Percentiles rank a stretch among this genome's conserved stretches.
Conservation (phyloP, 2,329 filamentous ascomycete species). For the Xylaria multiplex region DNA sequence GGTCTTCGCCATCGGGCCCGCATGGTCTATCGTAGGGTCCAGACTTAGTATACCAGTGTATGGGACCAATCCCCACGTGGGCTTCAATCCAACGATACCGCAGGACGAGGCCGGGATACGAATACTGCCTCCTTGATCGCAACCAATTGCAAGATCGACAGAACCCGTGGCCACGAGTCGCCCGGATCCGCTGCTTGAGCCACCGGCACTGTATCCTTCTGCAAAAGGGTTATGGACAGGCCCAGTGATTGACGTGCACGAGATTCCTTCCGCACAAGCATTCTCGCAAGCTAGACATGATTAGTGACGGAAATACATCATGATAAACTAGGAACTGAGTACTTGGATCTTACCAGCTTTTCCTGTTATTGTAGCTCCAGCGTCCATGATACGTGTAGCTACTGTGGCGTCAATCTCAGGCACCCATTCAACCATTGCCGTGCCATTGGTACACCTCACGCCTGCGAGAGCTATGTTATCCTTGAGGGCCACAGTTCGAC, state of each 20-base stretch:
- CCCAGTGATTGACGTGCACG: constrained; percentile 56
- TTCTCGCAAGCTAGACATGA: constrained; percentile 56
- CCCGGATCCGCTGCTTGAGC: constrained; percentile 56
- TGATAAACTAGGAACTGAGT: too few species aligned
- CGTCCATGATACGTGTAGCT: constrained; percentile 53
- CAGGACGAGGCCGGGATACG: constrained; percentile 48
- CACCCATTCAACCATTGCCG: constrained; percentile 51
- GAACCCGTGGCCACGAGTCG: constrained; percentile 53
- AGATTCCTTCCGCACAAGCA: constrained; percentile 55
- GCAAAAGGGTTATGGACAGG: constrained; percentile 60
- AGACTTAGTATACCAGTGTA: constrained; percentile 49
- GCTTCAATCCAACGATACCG: constrained; percentile 50
- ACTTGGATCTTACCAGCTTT: constrained; percentile 46
- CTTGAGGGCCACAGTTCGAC: constrained; percentile 57
- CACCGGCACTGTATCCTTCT: constrained; percentile 57
- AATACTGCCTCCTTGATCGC: constrained; percentile 51
- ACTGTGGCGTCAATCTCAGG: constrained; percentile 57
- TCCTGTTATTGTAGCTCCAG: constrained; percentile 55
- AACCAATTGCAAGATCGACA: constrained; percentile 49
- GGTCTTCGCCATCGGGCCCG: constrained; percentile 47
- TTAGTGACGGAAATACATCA: not conserved
- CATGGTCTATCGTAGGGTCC: constrained; percentile 48
- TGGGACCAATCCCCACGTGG: constrained; percentile 49
- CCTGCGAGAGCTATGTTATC: constrained; percentile 59
- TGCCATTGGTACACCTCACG: constrained; percentile 57